These are phyloP conservation scores for Mycena maculata DNA, from an alignment of 768 basidiomycete species.

Conservation along the genomic window DNA sequence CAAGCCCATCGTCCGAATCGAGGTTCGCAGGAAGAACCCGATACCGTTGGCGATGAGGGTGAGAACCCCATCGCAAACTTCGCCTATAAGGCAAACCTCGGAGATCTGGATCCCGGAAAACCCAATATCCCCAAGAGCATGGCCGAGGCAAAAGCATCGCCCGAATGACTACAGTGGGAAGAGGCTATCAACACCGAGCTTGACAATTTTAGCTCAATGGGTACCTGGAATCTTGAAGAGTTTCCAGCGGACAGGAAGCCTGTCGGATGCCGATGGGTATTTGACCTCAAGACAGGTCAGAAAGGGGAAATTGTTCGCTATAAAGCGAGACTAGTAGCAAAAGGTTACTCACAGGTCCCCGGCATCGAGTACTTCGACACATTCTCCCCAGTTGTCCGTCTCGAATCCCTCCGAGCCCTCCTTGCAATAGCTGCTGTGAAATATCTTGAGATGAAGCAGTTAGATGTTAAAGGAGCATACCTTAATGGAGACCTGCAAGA, in stretches of 20 bases:
- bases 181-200: conserved; percentile 8
- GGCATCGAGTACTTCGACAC: conserved; percentile 19
- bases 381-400: conserved; percentile 15
- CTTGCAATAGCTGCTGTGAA: conserved; percentile 8
- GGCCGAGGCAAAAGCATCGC: conserved; percentile 7
- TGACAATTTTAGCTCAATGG: background rate
- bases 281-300: conserved; percentile 22
- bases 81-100: background rate
- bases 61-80: background rate
- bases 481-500: conserved; percentile 20
- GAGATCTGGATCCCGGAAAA: background rate
- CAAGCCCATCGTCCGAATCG: background rate
- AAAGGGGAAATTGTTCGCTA: conserved; percentile 17
- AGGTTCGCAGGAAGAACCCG: background rate
- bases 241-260: conserved; percentile 11
- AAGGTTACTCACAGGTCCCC: conserved; percentile 21
- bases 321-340: conserved; percentile 21
- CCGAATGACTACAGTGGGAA: conserved; percentile 4
- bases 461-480: conserved; percentile 14
- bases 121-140: conserved; percentile 4
- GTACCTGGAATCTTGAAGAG: conserved; percentile 12
- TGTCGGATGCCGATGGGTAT: conserved; percentile 21
- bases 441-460: conserved; percentile 14
- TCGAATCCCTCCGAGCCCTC: conserved; percentile 13
- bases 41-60: background rate